Evolutionary conservation across 495 filamentous ascomycete species (phyloP), one percentile per base, ranked within the genome.

Genomic region (Poronia punctata): DNA sequence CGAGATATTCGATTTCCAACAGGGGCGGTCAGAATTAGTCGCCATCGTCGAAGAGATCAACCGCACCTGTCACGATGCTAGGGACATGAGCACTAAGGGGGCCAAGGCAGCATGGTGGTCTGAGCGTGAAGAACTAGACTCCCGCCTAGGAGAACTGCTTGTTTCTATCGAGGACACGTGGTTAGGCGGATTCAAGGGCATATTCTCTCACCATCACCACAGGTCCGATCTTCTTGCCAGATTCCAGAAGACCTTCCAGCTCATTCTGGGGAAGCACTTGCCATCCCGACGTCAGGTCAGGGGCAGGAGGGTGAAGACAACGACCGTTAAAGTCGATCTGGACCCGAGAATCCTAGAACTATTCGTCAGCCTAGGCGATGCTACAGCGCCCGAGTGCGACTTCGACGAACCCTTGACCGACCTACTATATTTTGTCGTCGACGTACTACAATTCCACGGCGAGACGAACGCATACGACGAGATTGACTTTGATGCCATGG

Each of bases 391-490:
- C 1, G 76, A 76, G 3, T 53, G 59, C 34, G 89, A 94, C 42
- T 69, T 89, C 2, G 88, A 94, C 38, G 92, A 97, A 48, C 76
- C 80, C 0, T 57, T 98, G 28, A 85, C 79, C 49, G 92, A 98
- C 57, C 65, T 98, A 33, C 72, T 98, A 1, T 95, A 95, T 60
- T 97, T 96, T 53, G 86, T 97, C 7, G 80, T 97, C 4, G 92
- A 98, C 56, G 89, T 97, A 35, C 66, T 97, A 19, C 93, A 97
- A 61, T 98, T 97, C 62, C 85, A 93, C 48, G 92, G 92, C 2
- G 92, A 98, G 62, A 76, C 80, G 21, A 97, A 97, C 59, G 92
- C 93, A 2, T 96, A 95, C 65, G 93, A 97, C 55, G 92, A 98
- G 65, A 83, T 98, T 51, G 89, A 98, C 57, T 90, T 95, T 49